Evolutionary conservation across 352 stramenopile genomes (phyloP), one percentile per base, ranked within the genome.

Genomic region (Pythium monospermum): DNA sequence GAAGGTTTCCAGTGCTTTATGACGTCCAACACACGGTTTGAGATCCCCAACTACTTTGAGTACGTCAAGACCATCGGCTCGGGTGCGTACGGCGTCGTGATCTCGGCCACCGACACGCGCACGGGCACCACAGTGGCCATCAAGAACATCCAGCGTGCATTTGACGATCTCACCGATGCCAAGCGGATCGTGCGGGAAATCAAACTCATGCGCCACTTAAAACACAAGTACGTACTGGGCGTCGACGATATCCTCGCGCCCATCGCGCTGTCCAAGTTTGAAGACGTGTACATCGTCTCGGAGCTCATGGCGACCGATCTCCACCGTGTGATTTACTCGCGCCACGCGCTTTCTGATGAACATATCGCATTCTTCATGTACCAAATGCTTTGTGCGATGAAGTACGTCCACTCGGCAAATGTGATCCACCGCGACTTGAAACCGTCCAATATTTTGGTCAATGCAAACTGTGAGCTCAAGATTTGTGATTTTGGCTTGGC

Each of bases 111-210:
- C 6, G 57, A 87, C 59, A 63, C 66, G 5, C 43, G 61, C 7
- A 66, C 37, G 1, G 63, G 64, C 8, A 76, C 72, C 30, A 84
- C 70, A 0, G 61, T 83, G 16, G 77, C 81, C 1, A 96, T 98
- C 58, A 98, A 98, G 71, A 98, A 98, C 69, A 96, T 98, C 38
- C 76, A 92, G 37, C 69, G 79, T 21, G 87, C 88, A 15, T 98
- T 98, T 64, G 90, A 98, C 45, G 96, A 99, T 65, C 82, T 99
- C 31, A 98, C 98, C 21, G 97, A 99, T 68, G 97, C 97, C 23
- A 99, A 99, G 67, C 88, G 97, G 40, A 99, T 99, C 54, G 80
- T 99, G 19, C 76, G 96, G 1, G 96, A 98, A 75, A 98, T 99
- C 62, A 92, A 94, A 49, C 66, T 97, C 28, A 88, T 97, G 77